Evolutionary conservation across 768 basidiomycete species (phyloP), one percentile per base, ranked within the genome.

Genomic region (Termitomyces titanicus): DNA sequence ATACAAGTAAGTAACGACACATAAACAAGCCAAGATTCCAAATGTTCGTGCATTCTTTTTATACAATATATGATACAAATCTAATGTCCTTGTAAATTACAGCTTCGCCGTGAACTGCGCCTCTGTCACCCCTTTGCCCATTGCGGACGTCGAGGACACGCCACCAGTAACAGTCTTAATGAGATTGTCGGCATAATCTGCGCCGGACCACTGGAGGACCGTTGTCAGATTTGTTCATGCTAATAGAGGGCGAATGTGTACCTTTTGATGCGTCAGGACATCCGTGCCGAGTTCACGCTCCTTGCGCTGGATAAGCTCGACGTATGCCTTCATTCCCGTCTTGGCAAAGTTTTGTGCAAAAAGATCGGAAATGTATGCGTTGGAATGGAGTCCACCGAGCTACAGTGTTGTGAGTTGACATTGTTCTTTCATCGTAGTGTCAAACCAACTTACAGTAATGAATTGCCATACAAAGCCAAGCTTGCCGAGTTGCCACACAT

Each of bases 261-360:
- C 92, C 82, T 87, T 95, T 71, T 99, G 97, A 69, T 99, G 97
- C 7, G 94, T 98, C 62, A 98, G 84, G 24, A 98, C 96, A 66
- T 99, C 97, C 58, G 91, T 94, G 47, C 88, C 94, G 50, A 97
- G 81, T 62, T 98, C 94, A 47, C 94, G 83, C 68, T 99, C 97
- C 69, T 83, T 88, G 27, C 91, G 79, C 71, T 99, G 97, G 51
- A 99, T 78, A 55, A 98, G 76, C 73, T 95, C 92, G 59, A 98
- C 95, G 67, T 98, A 99, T 2, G 97, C 97, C 71, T 98, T 94
- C 97, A 99, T 99, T 39, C 96, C 97, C 59, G 96, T 95, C 71
- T 86, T 88, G 35, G 93, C 88, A 68, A 85, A 98, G 50, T 88
- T 81, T 62, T 83, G 71, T 3, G 97, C 96, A 70, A 99, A 98